Evolutionary conservation across 2,329 filamentous ascomycete species (phyloP).

Genomic region (Cadophora sp.): DNA sequence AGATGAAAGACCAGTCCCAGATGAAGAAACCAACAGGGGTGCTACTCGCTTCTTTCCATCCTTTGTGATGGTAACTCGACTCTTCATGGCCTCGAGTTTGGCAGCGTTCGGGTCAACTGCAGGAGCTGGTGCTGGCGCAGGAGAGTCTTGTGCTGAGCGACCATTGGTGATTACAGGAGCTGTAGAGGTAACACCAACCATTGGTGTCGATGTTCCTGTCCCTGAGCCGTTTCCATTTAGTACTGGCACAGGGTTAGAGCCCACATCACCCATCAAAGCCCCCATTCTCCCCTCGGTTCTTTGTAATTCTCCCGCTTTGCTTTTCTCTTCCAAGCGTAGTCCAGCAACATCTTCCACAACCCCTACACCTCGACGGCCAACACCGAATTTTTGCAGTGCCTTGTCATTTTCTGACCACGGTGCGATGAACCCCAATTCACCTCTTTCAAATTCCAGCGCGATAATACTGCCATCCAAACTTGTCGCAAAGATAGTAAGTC

Average conservation of each 20-base stretch:
- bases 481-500: slow-evolving; percentile 82
- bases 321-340: slow-evolving; percentile 84
- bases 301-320: slow-evolving; percentile 87
- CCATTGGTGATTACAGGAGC: slow-evolving; percentile 37
- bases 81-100: slow-evolving; percentile 77
- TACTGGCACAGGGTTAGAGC: slow-evolving; percentile 43
- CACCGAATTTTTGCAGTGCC: slow-evolving; percentile 90
- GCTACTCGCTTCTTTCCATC: slow-evolving; percentile 97
- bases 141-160: slow-evolving; percentile 33
- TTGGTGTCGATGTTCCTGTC: slow-evolving; percentile 37
- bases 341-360: slow-evolving; percentile 93
- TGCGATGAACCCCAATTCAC: slow-evolving; percentile 89
- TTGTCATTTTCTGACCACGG: slow-evolving; percentile 89
- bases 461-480: slow-evolving; percentile 91
- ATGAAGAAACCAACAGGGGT: slow-evolving; percentile 88
- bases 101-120: slow-evolving; percentile 58
- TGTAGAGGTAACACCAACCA: slow-evolving; percentile 32
- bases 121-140: slow-evolving; percentile 47
- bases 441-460: slow-evolving; percentile 79
- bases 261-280: slow-evolving; percentile 91
- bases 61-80: slow-evolving; percentile 91
- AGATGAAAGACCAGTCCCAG: slow-evolving; percentile 85
- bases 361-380: slow-evolving; percentile 84
- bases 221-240: slow-evolving; percentile 38
- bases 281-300: slow-evolving; percentile 96